phyloP scores from a whole-genome alignment of 1,284 basidiomycete genomes.

The Cronartium ribicola region DNA sequence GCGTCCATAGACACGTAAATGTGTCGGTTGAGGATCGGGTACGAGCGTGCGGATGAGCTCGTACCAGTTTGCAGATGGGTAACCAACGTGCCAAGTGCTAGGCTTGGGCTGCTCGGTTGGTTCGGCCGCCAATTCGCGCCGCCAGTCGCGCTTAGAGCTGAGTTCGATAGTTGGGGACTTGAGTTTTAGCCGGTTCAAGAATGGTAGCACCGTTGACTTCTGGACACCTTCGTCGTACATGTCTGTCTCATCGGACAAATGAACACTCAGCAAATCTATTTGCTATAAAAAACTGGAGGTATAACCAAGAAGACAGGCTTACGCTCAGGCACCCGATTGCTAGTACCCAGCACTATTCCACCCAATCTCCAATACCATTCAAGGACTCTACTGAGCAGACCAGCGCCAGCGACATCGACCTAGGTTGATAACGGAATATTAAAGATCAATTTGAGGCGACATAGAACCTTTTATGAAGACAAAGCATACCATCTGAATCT shows the following conservation, averaged over 20 bases:
- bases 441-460: constrained; percentile 61
- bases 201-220: constrained; percentile 31
- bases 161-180: constrained; percentile 28
- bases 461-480: neutral
- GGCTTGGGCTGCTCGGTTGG: neutral
- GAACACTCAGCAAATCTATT: neutral
- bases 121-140: constrained; percentile 3
- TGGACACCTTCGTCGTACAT: constrained; percentile 40
- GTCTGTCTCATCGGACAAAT: neutral
- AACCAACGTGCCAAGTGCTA: constrained; percentile 7
- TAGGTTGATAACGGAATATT: constrained; percentile 56
- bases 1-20: constrained; percentile 32
- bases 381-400: constrained; percentile 64
- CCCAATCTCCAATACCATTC: constrained; percentile 72
- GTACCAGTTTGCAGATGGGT: constrained; percentile 8
- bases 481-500: constrained; percentile 56
- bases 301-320: constrained; percentile 29
- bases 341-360: constrained; percentile 61
- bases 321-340: constrained; percentile 43
- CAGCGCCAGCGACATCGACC: constrained; percentile 46
- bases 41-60: neutral
- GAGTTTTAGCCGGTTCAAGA: constrained; percentile 24
- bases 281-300: constrained; percentile 27
- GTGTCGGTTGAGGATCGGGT: neutral
- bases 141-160: constrained; percentile 20